Percentiles rank a stretch among this genome's conserved stretches.
phyloP scores from a whole-genome alignment of 345 rosid species.

The Excoecaria agallocha region DNA sequence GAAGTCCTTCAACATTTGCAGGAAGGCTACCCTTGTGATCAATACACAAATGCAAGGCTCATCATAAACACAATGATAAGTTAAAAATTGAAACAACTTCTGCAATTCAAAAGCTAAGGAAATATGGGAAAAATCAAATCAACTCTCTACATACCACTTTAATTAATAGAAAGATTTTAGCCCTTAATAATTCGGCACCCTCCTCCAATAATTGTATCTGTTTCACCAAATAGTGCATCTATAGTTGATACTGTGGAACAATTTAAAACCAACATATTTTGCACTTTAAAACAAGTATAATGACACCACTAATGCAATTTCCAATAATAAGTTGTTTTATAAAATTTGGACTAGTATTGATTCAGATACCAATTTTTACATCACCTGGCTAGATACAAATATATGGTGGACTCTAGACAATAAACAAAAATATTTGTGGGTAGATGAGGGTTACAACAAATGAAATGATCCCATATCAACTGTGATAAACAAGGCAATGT shows the following conservation, averaged over 20 bases:
- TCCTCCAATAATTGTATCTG: constrained; percentile 95
- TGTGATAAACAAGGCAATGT: neutral
- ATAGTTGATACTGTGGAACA: neutral
- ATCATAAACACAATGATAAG: neutral
- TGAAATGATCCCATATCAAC: neutral
- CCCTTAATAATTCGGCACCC: constrained; percentile 74
- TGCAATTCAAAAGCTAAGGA: neutral
- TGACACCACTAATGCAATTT: neutral
- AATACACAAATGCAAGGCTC: constrained; percentile 3
- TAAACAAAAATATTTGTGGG: neutral
- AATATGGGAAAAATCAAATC: constrained; percentile 6
- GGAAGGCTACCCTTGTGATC: constrained; percentile 13
- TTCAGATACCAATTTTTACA: neutral
- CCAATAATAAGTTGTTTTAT: neutral
- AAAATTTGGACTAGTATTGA: neutral
- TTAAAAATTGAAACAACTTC: neutral
- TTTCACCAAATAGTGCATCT: constrained; percentile 27
- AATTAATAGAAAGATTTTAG: constrained; percentile 55
- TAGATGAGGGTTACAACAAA: neutral
- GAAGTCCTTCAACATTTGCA: constrained; percentile 91
- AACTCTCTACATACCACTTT: neutral
- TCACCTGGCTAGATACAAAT: neutral
- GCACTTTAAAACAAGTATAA: neutral
- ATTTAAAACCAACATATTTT: neutral
- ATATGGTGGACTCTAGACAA: neutral